Evolutionary conservation across 805 yeast genomes (phyloP).

Genomic region (Debaryomyces maramus): DNA sequence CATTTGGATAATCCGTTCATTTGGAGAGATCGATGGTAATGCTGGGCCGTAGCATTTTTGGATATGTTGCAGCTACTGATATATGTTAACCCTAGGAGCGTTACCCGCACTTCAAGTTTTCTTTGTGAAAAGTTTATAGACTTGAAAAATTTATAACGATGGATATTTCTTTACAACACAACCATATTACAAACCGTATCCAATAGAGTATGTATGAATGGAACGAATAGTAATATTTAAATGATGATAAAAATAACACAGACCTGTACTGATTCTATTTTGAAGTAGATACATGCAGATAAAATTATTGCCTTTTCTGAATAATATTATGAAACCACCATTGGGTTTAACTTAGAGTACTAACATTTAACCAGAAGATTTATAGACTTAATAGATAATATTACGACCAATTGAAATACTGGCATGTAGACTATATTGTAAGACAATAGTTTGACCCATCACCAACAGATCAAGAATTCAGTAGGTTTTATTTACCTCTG

Average conservation of each 20-base stretch:
- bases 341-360: conserved; percentile 3
- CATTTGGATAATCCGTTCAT: no score
- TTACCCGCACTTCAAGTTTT: no score
- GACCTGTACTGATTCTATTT: conserved; percentile 55
- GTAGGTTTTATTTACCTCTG: no score
- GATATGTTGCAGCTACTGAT: no score
- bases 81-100: no score
- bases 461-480: no score
- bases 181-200: no score
- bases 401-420: not conserved
- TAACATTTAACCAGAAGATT: conserved; percentile 1
- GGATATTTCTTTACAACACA: no score
- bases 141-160: no score
- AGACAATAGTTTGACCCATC: conserved; percentile 3
- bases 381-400: conserved; percentile 2
- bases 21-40: no score
- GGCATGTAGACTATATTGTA: not conserved
- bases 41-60: no score
- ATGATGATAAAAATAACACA: conserved; percentile 44
- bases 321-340: conserved; percentile 7
- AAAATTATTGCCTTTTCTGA: conserved; percentile 30
- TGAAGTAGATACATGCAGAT: conserved; percentile 26
- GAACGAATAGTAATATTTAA: not conserved
- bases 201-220: not conserved
- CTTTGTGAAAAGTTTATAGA: no score